Percentiles rank a stretch among this genome's conserved stretches.
Evolutionary conservation across 78 protist genomes (phyloP).

Genomic region (Reticulomyxa filosa): DNA sequence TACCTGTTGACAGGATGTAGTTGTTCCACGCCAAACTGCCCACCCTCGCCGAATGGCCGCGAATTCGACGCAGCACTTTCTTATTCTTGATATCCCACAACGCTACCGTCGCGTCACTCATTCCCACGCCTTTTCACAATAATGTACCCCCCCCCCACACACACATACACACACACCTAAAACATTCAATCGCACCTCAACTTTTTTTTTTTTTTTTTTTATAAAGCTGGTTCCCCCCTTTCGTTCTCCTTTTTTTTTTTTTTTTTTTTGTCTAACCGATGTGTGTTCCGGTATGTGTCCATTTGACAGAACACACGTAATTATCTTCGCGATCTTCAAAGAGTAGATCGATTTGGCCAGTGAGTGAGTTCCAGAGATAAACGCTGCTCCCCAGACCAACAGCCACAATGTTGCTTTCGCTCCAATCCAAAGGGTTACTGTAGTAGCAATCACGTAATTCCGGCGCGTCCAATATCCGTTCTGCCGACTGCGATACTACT

Average conservation of each 20-base stretch:
- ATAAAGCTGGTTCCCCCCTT: too few relatives aligned
- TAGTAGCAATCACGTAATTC: slow-evolving; percentile 25
- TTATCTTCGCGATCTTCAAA: background rate
- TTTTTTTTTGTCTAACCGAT: too few relatives aligned
- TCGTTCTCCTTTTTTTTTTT: too few relatives aligned
- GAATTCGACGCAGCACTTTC: background rate
- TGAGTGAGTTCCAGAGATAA: slow-evolving; percentile 89
- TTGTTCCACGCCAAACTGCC: slow-evolving; percentile 92
- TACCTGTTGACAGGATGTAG: slow-evolving; percentile 65
- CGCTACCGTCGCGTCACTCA: background rate
- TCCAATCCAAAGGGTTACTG: slow-evolving; percentile 30
- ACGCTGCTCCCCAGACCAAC: slow-evolving; percentile 77
- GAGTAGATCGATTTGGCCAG: slow-evolving; percentile 49
- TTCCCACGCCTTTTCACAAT: too few relatives aligned
- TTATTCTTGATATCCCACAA: slow-evolving; percentile 12
- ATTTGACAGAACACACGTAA: background rate
- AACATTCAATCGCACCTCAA: too few relatives aligned
- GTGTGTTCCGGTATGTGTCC: background rate
- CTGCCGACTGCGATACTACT: slow-evolving; percentile 11
- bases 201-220: too few relatives aligned
- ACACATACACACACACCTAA: too few relatives aligned
- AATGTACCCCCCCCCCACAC: too few relatives aligned
- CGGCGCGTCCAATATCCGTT: slow-evolving; percentile 30
- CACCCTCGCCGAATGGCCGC: slow-evolving; percentile 84
- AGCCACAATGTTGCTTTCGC: slow-evolving; percentile 57